Base-by-base conservation (phyloP, 768 basidiomycete genomes). In the Gelatoporia subvermispora region DNA sequence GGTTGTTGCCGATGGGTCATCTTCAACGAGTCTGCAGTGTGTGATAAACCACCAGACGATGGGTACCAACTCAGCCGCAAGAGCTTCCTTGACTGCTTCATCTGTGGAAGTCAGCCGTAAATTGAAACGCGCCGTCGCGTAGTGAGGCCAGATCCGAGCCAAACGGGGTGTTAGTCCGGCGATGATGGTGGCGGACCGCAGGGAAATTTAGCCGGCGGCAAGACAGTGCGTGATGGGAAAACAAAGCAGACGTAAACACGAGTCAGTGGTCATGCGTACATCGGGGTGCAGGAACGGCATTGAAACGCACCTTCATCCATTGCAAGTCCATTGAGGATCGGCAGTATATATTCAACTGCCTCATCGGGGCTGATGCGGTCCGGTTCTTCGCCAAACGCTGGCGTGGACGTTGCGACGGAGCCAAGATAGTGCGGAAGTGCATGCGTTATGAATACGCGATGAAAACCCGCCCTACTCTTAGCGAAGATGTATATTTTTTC, bases 11-110 rank as follows among this genome's bases (percentile, higher is more conserved):
- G 45, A 28, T 2, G 43, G 23, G 35, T 64, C 62, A 18, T 62
- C 60, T 18, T 62, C 61, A 18, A 64, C 61, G 35, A 64, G 51
- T 35, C 47, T 55, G 45, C 61, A 64, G 46, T 58, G 59, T 2
- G 84, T 80, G 58, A 90, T 83, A 68, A 95, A 97, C 84, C 91
- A 95, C 92, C 92, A 96, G 41, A 96, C 79, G 56, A 95, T 79
- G 43, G 78, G 70, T 34, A 89, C 82, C 9, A 98, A 72, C 55
- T 89, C 84, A 2, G 81, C 75, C 1, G 89, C 84, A 20, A 96
- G 80, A 5, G 90, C 88, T 65, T 94, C 93, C 63, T 88, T 89
- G 45, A 96, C 91, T 39, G 75, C 65, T 60, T 95, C 93, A 51
- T 95, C 93, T 91, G 59, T 13, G 11, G 21, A 18, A 25, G 35